Evolutionary conservation across 805 yeast species (phyloP).

Genomic region (Diddensiella transvaalensis): DNA sequence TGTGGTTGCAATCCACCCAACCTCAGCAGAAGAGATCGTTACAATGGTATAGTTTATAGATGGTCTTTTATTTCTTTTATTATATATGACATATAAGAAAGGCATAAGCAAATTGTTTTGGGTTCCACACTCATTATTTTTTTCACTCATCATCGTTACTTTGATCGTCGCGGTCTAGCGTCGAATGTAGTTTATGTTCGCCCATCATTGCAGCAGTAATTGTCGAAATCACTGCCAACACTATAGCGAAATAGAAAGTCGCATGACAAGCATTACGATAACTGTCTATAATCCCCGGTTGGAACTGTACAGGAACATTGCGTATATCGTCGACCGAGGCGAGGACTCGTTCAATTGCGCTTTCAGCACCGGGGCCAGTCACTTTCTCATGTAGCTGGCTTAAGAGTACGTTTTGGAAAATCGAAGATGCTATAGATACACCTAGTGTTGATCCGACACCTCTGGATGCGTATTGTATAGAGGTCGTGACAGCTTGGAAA

Average conservation of each 20-base stretch:
- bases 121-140: neutral
- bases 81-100: neutral
- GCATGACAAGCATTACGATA: slow-evolving; percentile 49
- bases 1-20: slow-evolving; percentile 98
- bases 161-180: slow-evolving; percentile 18
- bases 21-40: slow-evolving; percentile 96
- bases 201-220: slow-evolving; percentile 44
- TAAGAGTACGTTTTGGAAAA: slow-evolving; percentile 52
- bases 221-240: slow-evolving; percentile 41
- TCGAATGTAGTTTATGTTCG: slow-evolving; percentile 54
- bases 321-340: slow-evolving; percentile 50
- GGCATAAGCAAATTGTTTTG: no score
- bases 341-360: slow-evolving; percentile 40
- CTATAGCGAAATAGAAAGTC: slow-evolving; percentile 46
- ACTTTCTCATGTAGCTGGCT: slow-evolving; percentile 26
- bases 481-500: slow-evolving; percentile 80
- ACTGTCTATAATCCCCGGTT: slow-evolving; percentile 39
- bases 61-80: no score
- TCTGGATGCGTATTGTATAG: slow-evolving; percentile 84
- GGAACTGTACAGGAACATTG: slow-evolving; percentile 45
- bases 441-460: slow-evolving; percentile 86
- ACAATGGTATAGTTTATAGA: slow-evolving; percentile 53
- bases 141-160: neutral
- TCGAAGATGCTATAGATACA: slow-evolving; percentile 63
- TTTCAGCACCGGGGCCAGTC: slow-evolving; percentile 16